These are phyloP conservation scores for Phialophora macrospora DNA, from an alignment of 2,329 filamentous ascomycete species.

Conservation along the genomic window DNA sequence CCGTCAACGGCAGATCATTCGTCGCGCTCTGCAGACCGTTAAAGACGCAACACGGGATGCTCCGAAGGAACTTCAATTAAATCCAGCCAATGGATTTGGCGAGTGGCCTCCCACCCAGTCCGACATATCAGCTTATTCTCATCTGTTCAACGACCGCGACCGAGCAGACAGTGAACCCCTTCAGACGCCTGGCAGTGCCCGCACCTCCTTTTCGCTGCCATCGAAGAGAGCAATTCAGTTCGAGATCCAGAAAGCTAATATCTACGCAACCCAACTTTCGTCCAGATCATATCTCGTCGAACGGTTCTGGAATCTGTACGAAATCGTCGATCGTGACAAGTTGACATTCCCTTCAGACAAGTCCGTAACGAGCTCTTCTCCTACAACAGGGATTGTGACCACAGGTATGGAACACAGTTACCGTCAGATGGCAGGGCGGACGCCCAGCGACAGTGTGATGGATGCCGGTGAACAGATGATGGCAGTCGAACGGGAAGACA, in stretches of 20 bases:
- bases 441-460: slow-evolving; percentile 39
- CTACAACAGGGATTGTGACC: slow-evolving; percentile 33
- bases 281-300: slow-evolving; percentile 86
- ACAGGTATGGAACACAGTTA: slow-evolving; percentile 35
- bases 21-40: slow-evolving; percentile 70
- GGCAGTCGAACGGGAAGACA: slow-evolving; percentile 75
- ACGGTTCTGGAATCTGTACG: slow-evolving; percentile 78
- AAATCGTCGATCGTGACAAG: slow-evolving; percentile 60
- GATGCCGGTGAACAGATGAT: slow-evolving; percentile 56
- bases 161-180: slow-evolving; percentile 23
- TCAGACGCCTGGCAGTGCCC: slow-evolving; percentile 23
- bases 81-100: slow-evolving; percentile 36
- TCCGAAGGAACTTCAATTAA: slow-evolving; percentile 64
- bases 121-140: slow-evolving; percentile 37
- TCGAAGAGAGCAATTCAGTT: slow-evolving; percentile 62
- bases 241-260: slow-evolving; percentile 91
- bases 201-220: slow-evolving; percentile 31
- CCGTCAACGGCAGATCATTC: slow-evolving; percentile 74
- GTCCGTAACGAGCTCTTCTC: slow-evolving; percentile 32
- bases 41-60: slow-evolving; percentile 71
- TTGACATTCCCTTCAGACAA: slow-evolving; percentile 32
- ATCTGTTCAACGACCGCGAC: slow-evolving; percentile 36
- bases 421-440: slow-evolving; percentile 29
- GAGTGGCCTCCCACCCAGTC: slow-evolving; percentile 38
- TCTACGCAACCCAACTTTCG: slow-evolving; percentile 79